Percentiles rank a stretch among this genome's conserved stretches.
phyloP scores from a whole-genome alignment of 495 filamentous ascomycete genomes.

The Trichoderma gamsii region DNA sequence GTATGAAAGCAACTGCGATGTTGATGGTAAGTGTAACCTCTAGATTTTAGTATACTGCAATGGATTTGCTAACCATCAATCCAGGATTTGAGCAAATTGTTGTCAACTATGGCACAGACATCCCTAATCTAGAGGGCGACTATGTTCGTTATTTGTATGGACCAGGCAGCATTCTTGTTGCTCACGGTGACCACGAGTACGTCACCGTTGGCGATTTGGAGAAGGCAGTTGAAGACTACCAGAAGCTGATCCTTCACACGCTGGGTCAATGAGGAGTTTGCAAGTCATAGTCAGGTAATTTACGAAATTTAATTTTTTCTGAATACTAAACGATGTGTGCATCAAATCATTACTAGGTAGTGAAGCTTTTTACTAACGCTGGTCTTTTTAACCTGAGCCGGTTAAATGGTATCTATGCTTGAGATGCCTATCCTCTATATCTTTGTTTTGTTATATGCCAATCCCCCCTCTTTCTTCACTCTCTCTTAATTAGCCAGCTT shows the following conservation, averaged over 20 bases:
- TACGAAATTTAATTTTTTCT: neutral
- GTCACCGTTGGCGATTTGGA: slow-evolving; percentile 63
- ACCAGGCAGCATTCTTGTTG: slow-evolving; percentile 81
- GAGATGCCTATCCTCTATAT: neutral
- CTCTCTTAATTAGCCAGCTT: slow-evolving; percentile 23
- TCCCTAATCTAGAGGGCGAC: slow-evolving; percentile 64
- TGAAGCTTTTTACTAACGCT: neutral
- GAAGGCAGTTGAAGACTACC: slow-evolving; percentile 64
- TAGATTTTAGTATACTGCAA: neutral
- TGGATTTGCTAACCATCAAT: neutral
- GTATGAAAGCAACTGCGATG: slow-evolving; percentile 70
- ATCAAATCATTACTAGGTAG: neutral
- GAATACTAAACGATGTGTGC: neutral
- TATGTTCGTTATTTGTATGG: slow-evolving; percentile 85
- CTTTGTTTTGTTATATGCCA: neutral
- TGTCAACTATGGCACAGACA: slow-evolving; percentile 90
- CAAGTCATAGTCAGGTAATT: neutral
- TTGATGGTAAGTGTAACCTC: slow-evolving; percentile 48
- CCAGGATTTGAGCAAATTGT: slow-evolving; percentile 67
- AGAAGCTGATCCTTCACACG: slow-evolving; percentile 59
- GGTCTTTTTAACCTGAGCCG: neutral
- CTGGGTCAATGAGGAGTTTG: slow-evolving; percentile 26
- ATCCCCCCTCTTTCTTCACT: neutral
- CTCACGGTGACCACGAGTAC: slow-evolving; percentile 80
- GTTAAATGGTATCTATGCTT: neutral